Evolutionary conservation across 2,329 filamentous ascomycete genomes (phyloP).

Genomic region (Talaromyces sp.): DNA sequence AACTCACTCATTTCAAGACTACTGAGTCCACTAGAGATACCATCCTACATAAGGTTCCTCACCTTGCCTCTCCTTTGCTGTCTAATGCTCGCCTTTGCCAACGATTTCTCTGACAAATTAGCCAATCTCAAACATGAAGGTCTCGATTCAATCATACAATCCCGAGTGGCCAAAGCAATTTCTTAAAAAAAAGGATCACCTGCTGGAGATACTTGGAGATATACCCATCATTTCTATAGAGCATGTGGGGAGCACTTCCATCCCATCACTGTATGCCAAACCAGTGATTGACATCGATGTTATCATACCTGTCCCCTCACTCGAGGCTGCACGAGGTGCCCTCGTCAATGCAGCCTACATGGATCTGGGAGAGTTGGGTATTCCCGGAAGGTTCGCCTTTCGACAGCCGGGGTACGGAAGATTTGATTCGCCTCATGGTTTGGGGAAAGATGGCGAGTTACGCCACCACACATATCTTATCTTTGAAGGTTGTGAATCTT

Average conservation of each 20-base stretch:
- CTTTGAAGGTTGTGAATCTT: constrained; percentile 3
- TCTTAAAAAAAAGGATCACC: background rate
- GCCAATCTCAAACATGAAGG: background rate
- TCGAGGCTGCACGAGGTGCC: background rate
- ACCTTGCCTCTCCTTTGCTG: too few species aligned
- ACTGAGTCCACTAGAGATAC: too few species aligned
- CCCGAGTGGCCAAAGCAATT: constrained; percentile 5
- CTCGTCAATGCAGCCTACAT: background rate
- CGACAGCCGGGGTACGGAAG: constrained; percentile 4
- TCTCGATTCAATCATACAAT: background rate
- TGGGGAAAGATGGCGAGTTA: background rate
- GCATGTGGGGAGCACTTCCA: constrained; percentile 11
- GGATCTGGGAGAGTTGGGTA: constrained; percentile 3
- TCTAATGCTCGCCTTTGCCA: too few species aligned
- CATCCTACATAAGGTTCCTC: too few species aligned
- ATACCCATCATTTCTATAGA: constrained; percentile 8
- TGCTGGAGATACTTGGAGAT: constrained; percentile 1
- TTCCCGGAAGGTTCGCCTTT: constrained; percentile 2
- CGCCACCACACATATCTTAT: constrained; percentile 9
- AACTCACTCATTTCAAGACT: too few species aligned
- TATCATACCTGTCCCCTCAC: constrained; percentile 1
- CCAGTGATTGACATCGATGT: constrained; percentile 14
- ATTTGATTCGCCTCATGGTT: background rate
- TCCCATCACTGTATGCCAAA: constrained; percentile 7
- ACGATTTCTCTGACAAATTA: too few species aligned